These are phyloP conservation scores for Leucocoprinus leucothites DNA, from an alignment of 768 basidiomycete species.

Conservation along the genomic window DNA sequence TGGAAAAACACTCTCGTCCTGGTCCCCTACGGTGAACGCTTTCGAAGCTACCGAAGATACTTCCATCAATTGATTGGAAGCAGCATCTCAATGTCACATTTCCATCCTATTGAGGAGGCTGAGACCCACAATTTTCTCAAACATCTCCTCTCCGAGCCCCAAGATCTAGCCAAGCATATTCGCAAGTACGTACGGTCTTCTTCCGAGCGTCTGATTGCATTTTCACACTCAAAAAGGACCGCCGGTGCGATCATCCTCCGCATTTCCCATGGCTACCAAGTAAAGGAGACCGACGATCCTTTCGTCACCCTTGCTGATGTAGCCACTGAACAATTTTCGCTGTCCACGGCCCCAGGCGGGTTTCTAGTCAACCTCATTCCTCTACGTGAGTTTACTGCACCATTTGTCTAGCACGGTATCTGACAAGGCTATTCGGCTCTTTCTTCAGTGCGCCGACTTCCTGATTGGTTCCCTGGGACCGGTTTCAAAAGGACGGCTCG, in stretches of 20 bases:
- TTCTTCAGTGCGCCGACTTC: slow-evolving; percentile 40
- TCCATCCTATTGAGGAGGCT: slow-evolving; percentile 34
- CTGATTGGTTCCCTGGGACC: slow-evolving; percentile 59
- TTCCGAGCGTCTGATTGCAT: not conserved
- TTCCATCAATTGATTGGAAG: slow-evolving; percentile 42
- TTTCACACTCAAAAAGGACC: slow-evolving; percentile 24
- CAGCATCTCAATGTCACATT: slow-evolving; percentile 31
- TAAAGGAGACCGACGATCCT: slow-evolving; percentile 35
- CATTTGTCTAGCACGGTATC: not conserved
- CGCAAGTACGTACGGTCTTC: slow-evolving; percentile 28
- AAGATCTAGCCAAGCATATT: slow-evolving; percentile 29
- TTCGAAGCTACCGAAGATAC: slow-evolving; percentile 37
- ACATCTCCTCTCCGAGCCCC: slow-evolving; percentile 31
- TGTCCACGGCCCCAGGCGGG: slow-evolving; percentile 38
- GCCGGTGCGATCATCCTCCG: slow-evolving; percentile 42
- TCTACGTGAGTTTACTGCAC: slow-evolving; percentile 25
- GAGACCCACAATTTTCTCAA: slow-evolving; percentile 39
- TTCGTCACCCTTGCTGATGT: slow-evolving; percentile 36
- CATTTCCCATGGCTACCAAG: slow-evolving; percentile 41
- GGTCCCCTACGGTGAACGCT: slow-evolving; percentile 34
- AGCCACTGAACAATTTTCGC: slow-evolving; percentile 35
- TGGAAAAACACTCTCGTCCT: slow-evolving; percentile 36
- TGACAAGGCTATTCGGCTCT: not conserved
- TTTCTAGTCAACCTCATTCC: slow-evolving; percentile 53
- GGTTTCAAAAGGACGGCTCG: slow-evolving; percentile 46